A percentile compares a stretch with the other conserved stretches of the same genome.
Conservation (phyloP, 2,329 filamentous ascomycete species). For the Colletotrichum gigasporum region DNA sequence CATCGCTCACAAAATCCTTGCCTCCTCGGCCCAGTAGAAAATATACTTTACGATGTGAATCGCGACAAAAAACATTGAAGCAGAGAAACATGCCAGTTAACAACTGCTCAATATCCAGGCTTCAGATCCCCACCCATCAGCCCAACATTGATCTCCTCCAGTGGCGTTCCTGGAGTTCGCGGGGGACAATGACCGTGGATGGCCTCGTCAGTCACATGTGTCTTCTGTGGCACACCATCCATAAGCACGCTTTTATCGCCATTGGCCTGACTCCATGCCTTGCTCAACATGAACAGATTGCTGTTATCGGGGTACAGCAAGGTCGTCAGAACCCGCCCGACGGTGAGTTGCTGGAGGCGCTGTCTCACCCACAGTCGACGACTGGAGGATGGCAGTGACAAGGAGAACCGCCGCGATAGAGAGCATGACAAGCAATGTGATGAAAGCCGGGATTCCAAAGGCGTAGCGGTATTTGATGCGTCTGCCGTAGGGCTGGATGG, state of each 20-base stretch:
- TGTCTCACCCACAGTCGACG: neutral
- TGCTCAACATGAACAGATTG: conserved; percentile 26
- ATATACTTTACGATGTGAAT: too few species aligned
- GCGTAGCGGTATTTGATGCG: conserved; percentile 42
- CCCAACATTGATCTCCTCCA: neutral
- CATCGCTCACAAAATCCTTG: too few species aligned
- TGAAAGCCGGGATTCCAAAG: conserved; percentile 45
- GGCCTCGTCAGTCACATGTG: neutral
- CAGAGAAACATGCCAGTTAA: neutral
- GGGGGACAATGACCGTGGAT: neutral
- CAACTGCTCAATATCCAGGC: neutral
- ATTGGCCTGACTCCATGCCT: conserved; percentile 25
- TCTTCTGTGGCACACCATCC: neutral
- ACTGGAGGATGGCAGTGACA: neutral
- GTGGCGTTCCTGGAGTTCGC: neutral
- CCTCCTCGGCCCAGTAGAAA: too few species aligned
- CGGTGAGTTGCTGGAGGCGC: conserved; percentile 32
- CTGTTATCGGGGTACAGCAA: conserved; percentile 32
- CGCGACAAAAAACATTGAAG: too few species aligned
- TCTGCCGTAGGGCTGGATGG: conserved; percentile 38
- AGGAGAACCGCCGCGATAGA: neutral
- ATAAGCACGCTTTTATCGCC: neutral
- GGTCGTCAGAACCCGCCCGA: conserved; percentile 32
- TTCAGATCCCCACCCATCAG: neutral
- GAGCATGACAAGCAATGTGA: conserved; percentile 25